Evolutionary conservation across 345 rosid genomes (phyloP).

Genomic region (Citrus unshiu): DNA sequence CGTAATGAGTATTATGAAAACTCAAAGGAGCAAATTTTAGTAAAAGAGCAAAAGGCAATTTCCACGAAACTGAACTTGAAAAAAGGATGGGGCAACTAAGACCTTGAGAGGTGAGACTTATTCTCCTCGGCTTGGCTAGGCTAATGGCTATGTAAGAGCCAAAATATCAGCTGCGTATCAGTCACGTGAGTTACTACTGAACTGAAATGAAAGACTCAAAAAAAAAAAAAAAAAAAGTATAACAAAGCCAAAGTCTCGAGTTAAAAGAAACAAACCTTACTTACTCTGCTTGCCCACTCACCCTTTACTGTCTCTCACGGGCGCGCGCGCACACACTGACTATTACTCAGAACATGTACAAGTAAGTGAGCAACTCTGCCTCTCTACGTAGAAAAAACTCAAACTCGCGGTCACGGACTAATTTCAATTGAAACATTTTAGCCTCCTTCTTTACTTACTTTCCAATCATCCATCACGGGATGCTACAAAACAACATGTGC

Average conservation of each 20-base stretch:
- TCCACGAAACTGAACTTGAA: not conserved
- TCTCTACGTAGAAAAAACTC: not conserved
- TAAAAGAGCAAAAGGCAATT: not conserved
- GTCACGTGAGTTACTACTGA: not conserved
- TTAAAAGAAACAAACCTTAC: not conserved
- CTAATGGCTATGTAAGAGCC: not conserved
- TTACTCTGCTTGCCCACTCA: not conserved
- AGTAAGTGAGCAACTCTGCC: too few relatives aligned
- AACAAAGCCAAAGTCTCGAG: slow-evolving; percentile 8
- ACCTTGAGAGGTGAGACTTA: not conserved
- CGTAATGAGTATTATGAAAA: too few relatives aligned
- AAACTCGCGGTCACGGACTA: not conserved
- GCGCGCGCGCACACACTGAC: not conserved
- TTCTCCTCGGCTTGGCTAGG: not conserved
- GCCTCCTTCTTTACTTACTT: not conserved
- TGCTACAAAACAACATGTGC: slow-evolving; percentile 40
- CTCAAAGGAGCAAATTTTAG: not conserved
- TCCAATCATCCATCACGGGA: slow-evolving; percentile 42
- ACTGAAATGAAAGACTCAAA: not conserved
- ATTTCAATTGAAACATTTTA: slow-evolving; percentile 3
- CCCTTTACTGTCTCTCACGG: not conserved
- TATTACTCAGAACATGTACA: too few relatives aligned
- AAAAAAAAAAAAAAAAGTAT: too few relatives aligned
- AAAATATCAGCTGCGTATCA: slow-evolving; percentile 3
- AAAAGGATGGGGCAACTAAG: not conserved